Evolutionary conservation across 2,329 filamentous ascomycete genomes (phyloP), one percentile per base, ranked within the genome.

Genomic region (Fusarium hostae): DNA sequence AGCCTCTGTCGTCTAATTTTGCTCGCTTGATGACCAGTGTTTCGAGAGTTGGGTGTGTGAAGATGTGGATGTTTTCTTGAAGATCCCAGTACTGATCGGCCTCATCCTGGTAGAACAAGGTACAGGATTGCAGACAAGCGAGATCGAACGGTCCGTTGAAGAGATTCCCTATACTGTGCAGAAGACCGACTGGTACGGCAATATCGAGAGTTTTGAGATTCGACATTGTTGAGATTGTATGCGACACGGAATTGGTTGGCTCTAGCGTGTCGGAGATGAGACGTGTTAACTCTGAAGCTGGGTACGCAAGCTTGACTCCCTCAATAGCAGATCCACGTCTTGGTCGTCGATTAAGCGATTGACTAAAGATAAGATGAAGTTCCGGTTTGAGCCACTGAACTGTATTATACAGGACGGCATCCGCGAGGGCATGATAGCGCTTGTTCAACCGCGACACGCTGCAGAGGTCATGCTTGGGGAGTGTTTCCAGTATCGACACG

Each of bases 111-210:
- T 86, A 86, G 76, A 82, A 86, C 37, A 86, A 76, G 5, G 80
- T 82, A 78, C 85, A 86, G 6, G 80, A 78, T 71, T 82, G 83
- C 28, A 86, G 79, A 65, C 82, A 85, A 48, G 85, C 84, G 55
- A 86, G 76, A 76, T 86, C 85, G 65, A 86, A 86, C 2, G 85
- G 85, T 2, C 84, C 82, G 69, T 86, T 85, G 75, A 86, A 86
- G 7, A 86, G 76, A 40, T 82, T 80, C 11, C 85, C 85, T 70
- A 86, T 85, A 41, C 84, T 84, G 62, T 83, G 82, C 6, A 84
- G 78, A 39, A 86, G 76, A 16, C 74, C 77, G 22, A 79, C 81
- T 2, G 85, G 85, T 1, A 86, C 84, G 10, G 82, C 80, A 22
- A 86, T 79, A 58, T 85, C 82, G 9, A 86, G 78, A 16, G 79